Conservation (phyloP, 1,284 basidiomycete genomes). For the Moniliophthora roreri region DNA sequence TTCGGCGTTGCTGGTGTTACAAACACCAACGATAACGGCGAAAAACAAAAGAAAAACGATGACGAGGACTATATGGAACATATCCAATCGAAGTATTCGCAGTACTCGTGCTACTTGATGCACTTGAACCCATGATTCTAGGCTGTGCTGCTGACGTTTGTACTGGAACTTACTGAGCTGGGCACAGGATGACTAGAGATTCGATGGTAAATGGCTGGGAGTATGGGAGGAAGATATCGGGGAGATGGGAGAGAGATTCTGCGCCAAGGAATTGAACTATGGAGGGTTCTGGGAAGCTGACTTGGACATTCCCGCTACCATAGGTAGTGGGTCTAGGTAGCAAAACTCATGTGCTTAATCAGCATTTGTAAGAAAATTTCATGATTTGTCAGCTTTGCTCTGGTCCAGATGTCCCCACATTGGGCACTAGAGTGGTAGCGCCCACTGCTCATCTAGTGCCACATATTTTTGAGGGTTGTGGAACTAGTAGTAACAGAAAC, state of each 20-base stretch:
- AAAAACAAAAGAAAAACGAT: conserved; percentile 41
- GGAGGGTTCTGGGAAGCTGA: conserved; percentile 10
- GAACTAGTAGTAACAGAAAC: too few species aligned
- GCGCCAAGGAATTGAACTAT: conserved; percentile 10
- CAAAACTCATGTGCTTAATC: too few species aligned
- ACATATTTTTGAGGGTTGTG: too few species aligned
- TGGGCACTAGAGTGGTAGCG: too few species aligned
- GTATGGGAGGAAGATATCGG: conserved; percentile 1
- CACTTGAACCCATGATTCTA: conserved; percentile 13
- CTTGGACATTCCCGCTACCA: too few species aligned
- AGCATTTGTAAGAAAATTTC: too few species aligned
- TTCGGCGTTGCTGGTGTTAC: conserved; percentile 37
- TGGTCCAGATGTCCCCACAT: too few species aligned
- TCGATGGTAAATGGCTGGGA: too few species aligned
- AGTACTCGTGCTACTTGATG: background rate
- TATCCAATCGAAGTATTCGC: conserved; percentile 28
- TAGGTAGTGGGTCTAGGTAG: too few species aligned
- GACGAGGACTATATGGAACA: conserved; percentile 42
- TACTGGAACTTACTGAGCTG: conserved; percentile 7
- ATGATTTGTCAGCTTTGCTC: too few species aligned
- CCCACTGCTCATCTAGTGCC: too few species aligned
- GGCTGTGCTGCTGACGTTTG: background rate
- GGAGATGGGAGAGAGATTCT: background rate
- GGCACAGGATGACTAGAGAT: too few species aligned
- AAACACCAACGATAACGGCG: conserved; percentile 27